These are phyloP conservation scores for Blumeriella jaapii DNA, from an alignment of 2,329 filamentous ascomycete species.

Conservation along the genomic window DNA sequence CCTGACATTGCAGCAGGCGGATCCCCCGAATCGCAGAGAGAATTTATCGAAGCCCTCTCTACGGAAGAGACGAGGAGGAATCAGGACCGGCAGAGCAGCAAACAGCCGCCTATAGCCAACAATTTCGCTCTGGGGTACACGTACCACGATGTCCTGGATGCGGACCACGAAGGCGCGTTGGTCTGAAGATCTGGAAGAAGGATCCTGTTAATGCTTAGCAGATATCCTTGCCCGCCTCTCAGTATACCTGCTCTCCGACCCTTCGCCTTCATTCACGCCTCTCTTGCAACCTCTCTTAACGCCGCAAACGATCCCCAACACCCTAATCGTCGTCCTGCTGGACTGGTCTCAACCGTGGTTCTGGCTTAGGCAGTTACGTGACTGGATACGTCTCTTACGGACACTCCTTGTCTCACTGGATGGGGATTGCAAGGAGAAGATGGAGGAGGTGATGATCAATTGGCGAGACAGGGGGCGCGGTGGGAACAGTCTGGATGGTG, in stretches of 20 bases:
- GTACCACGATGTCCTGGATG: slow-evolving; percentile 87
- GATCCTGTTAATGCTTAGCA: slow-evolving; percentile 29
- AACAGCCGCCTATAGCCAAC: slow-evolving; percentile 73
- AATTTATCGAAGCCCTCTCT: slow-evolving; percentile 59
- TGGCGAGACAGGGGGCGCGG: slow-evolving; percentile 70
- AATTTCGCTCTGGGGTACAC: slow-evolving; percentile 89
- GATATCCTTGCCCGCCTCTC: slow-evolving; percentile 86
- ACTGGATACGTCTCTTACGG: slow-evolving; percentile 78
- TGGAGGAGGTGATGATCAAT: slow-evolving; percentile 74
- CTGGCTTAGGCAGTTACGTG: slow-evolving; percentile 80
- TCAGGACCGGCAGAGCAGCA: slow-evolving; percentile 43
- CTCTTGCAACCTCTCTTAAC: slow-evolving; percentile 78
- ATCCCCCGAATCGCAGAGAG: slow-evolving; percentile 69
- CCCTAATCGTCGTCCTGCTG: slow-evolving; percentile 78
- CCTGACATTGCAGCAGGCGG: slow-evolving; percentile 48
- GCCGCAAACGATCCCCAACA: slow-evolving; percentile 72
- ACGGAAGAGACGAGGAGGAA: slow-evolving; percentile 29
- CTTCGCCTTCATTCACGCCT: slow-evolving; percentile 70
- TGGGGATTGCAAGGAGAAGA: slow-evolving; percentile 63
- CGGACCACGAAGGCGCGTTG: slow-evolving; percentile 75
- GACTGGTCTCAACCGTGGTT: slow-evolving; percentile 92
- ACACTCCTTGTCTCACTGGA: slow-evolving; percentile 65
- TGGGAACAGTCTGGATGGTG: slow-evolving; percentile 50
- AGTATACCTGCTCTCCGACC: slow-evolving; percentile 76
- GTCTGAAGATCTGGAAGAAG: not conserved